Conservation (phyloP, 768 basidiomycete species). For the Russula abietina region DNA sequence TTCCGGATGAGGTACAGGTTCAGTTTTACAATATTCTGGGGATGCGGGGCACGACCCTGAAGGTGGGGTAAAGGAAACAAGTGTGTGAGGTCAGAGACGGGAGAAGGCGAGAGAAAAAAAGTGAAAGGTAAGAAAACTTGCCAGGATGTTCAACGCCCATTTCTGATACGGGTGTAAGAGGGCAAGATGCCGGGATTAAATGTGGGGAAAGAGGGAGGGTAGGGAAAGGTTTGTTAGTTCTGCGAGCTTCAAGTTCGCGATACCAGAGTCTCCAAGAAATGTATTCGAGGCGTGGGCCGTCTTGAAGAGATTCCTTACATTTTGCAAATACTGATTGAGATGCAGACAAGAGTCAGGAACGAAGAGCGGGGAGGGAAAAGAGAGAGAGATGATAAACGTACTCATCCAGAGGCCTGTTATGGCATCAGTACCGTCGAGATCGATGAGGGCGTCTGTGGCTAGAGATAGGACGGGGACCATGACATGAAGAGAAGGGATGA, state of each 20-base stretch:
- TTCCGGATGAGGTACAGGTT: background rate
- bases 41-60: background rate
- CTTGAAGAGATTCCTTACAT: conserved; percentile 70
- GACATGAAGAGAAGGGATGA: conserved; percentile 16
- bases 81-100: background rate
- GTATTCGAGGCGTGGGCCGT: conserved; percentile 81
- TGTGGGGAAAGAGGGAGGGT: conserved; percentile 29
- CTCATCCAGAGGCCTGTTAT: conserved; percentile 63
- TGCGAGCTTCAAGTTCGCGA: conserved; percentile 47
- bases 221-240: conserved; percentile 27
- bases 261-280: conserved; percentile 85
- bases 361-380: conserved; percentile 1
- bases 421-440: conserved; percentile 64
- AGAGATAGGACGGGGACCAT: conserved; percentile 60
- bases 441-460: conserved; percentile 56
- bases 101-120: no score
- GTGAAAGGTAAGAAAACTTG: background rate
- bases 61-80: background rate
- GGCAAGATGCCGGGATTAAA: background rate
- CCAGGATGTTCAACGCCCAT: conserved; percentile 1
- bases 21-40: background rate
- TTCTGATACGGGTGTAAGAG: conserved; percentile 23
- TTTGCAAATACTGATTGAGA: conserved; percentile 65
- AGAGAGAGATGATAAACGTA: conserved; percentile 33
- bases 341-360: background rate